phyloP scores from a whole-genome alignment of 768 basidiomycete species.

The Favolaschia claudopus region DNA sequence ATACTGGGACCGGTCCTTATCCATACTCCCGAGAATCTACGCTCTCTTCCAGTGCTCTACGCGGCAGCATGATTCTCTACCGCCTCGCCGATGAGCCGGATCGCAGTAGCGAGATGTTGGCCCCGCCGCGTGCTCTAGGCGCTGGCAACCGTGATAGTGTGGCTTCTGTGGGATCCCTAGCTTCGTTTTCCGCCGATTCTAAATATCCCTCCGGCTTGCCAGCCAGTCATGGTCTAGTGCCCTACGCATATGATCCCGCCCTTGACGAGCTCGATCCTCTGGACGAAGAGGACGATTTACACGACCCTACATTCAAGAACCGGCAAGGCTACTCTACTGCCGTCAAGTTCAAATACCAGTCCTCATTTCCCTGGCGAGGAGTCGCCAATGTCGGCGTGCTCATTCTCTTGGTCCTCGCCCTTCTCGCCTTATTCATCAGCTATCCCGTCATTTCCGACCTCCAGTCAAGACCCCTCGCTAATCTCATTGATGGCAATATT shows the following conservation, averaged over 20 bases:
- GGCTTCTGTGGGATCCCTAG: constrained; percentile 47
- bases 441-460: constrained; percentile 76
- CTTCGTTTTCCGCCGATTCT: constrained; percentile 64
- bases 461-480: constrained; percentile 42
- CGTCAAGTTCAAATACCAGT: constrained; percentile 24
- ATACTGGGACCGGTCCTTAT: constrained; percentile 52
- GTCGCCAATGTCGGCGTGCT: constrained; percentile 77
- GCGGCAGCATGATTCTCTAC: constrained; percentile 73
- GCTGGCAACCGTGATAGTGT: constrained; percentile 38
- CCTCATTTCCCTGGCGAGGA: constrained; percentile 52
- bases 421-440: constrained; percentile 80
- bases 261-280: constrained; percentile 59
- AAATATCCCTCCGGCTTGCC: constrained; percentile 64
- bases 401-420: constrained; percentile 60
- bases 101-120: constrained; percentile 34
- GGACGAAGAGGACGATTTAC: constrained; percentile 81
- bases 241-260: constrained; percentile 77
- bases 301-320: constrained; percentile 57
- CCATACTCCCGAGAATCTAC: constrained; percentile 42
- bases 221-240: constrained; percentile 53
- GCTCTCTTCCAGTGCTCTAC: constrained; percentile 17
- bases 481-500: constrained; percentile 67
- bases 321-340: constrained; percentile 25
- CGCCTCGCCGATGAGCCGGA: constrained; percentile 55
- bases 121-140: constrained; percentile 43